Percentiles rank a stretch among this genome's conserved stretches.
Conservation (phyloP, 192 early-diverging fungal species). For the Cetraspora pellucida region DNA sequence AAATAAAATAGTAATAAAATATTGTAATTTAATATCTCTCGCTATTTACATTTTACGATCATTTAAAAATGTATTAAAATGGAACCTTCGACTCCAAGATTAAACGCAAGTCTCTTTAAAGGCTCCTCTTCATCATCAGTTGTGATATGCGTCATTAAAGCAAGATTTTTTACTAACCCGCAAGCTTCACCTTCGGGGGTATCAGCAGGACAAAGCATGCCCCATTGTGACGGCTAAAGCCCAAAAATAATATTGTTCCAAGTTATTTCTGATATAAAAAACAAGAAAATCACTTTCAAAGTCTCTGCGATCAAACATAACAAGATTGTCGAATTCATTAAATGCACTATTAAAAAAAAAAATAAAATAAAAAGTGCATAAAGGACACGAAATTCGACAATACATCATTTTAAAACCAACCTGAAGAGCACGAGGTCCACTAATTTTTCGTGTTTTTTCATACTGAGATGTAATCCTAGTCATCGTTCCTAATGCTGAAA, state of each 20-base stretch:
- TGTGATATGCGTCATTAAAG: slow-evolving; percentile 98
- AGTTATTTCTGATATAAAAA: background rate
- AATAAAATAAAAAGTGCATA: background rate
- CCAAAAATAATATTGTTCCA: slow-evolving; percentile 2
- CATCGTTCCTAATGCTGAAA: slow-evolving; percentile 96
- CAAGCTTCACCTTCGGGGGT: slow-evolving; percentile 99
- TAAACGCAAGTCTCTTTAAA: slow-evolving; percentile 75
- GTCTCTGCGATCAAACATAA: background rate
- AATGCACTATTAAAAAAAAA: slow-evolving; percentile 27
- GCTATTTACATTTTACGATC: background rate
- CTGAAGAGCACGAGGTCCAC: slow-evolving; percentile 93
- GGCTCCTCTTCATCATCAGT: slow-evolving; percentile 88
- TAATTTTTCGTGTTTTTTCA: slow-evolving; percentile 98
- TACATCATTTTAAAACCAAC: slow-evolving; percentile 29
- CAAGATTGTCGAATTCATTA: background rate
- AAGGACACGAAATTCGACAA: background rate
- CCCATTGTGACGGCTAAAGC: slow-evolving; percentile 87
- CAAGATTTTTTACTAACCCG: slow-evolving; percentile 96
- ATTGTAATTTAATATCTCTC: background rate
- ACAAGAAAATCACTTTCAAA: background rate
- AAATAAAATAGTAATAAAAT: background rate
- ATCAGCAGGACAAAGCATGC: slow-evolving; percentile 95
- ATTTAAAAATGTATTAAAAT: background rate
- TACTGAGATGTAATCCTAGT: slow-evolving; percentile 96
- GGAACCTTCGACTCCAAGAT: slow-evolving; percentile 82